Base-by-base conservation (phyloP, 2,329 filamentous ascomycete species). In the Amauroascus verrucosus region DNA sequence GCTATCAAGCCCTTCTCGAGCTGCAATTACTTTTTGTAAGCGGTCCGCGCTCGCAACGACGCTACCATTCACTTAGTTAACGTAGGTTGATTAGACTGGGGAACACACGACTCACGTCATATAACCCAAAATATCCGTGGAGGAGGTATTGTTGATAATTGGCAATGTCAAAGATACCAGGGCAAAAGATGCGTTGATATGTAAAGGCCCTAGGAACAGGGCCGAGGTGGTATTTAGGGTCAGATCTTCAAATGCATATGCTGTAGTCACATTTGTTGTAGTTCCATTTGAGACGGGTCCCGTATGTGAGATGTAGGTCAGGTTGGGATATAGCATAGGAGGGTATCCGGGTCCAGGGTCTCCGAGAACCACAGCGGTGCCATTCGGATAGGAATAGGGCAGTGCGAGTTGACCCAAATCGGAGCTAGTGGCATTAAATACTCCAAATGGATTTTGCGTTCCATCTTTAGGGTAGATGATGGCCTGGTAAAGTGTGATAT, bases 401-500 rank as follows among this genome's bases (percentile, higher is more conserved):
- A 49, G 47, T 14, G 2, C 18, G 14, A 49, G 11, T 20, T 16
- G 47, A 18, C 9, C 13, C 13, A 40, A 20, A 16, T 49, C 47
- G 8, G 18, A 6, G 18, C 32, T 18, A 7, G 47, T 49, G 9
- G 22, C 47, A 40, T 49, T 49, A n/a, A 49, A 11, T 33, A 49
- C 47, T 5, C 47, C 47, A 49, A 38, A 11, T n/a, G 18, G 47
- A 28, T 74, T 65, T 9, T 81, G 82, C 1, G 81, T 83, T 7
- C 72, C 73, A 59, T 88, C 85, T 54, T 79, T 79, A 0, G 86
- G 83, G 64, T 82, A 93, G 3, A 95, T 70, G n/a, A 77, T 76
- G 6, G 82, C 81, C 67, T 95, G 88, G 48, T 90, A 74, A 38
- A 77, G 63, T 14, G 68, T 66, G 41, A 77, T 73, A 37, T 77